Percentiles rank a stretch among this genome's conserved stretches.
phyloP scores from a whole-genome alignment of 2,329 filamentous ascomycete genomes.

The Colletotrichum horii region DNA sequence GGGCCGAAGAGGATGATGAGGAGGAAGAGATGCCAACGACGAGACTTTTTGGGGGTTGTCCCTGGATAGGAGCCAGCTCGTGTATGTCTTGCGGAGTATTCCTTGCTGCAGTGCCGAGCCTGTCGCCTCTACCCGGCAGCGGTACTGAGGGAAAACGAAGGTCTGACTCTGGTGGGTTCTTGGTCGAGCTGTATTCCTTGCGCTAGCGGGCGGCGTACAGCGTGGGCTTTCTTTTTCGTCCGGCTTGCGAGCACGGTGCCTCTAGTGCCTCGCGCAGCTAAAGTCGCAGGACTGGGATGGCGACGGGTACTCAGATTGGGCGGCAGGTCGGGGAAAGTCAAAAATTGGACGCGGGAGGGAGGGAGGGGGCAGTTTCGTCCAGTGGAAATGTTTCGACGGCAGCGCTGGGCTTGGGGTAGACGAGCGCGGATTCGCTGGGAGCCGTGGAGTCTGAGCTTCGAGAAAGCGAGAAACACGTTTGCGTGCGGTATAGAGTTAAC shows the following conservation, averaged over 20 bases:
- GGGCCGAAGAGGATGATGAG: not conserved
- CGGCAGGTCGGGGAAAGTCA: constrained; percentile 14
- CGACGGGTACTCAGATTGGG: constrained; percentile 5
- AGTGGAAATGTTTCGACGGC: constrained; percentile 19
- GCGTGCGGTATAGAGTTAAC: not conserved
- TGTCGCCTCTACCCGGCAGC: not conserved
- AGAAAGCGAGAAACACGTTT: not conserved
- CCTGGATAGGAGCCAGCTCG: not conserved
- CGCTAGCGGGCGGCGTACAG: constrained; percentile 12
- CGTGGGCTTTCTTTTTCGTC: constrained; percentile 15
- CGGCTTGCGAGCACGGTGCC: constrained; percentile 13
- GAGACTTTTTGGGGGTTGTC: not conserved
- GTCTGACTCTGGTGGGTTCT: constrained; percentile 11
- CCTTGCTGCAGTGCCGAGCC: not conserved
- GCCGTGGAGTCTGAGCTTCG: constrained; percentile 6
- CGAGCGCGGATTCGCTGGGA: constrained; percentile 16
- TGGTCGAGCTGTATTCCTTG: constrained; percentile 20
- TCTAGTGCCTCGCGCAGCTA: constrained; percentile 18
- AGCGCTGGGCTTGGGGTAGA: not conserved
- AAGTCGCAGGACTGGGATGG: constrained; percentile 21
- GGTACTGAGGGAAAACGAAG: constrained; percentile 20
- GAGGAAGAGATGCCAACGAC: not conserved
- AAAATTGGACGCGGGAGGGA: not conserved
- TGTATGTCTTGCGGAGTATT: constrained; percentile 10
- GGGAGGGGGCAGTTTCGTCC: constrained; percentile 7